These are phyloP conservation scores for Colletotrichum sansevieriae DNA, from an alignment of 2,329 filamentous ascomycete species.

Conservation along the genomic window DNA sequence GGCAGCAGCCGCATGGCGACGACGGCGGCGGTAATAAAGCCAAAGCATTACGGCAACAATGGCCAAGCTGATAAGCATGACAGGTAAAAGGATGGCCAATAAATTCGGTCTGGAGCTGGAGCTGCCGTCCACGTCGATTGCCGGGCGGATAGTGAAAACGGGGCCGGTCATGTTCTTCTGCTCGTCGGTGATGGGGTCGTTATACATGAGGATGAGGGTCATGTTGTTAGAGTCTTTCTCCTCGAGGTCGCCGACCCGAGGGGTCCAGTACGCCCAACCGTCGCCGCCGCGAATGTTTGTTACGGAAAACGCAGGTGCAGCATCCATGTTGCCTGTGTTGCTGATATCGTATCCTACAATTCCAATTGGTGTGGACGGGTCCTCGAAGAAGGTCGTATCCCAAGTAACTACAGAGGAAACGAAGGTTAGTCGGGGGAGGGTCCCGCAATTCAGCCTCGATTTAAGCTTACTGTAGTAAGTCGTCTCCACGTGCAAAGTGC, in stretches of 20 bases:
- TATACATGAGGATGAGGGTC: conserved; percentile 45
- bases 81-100: conserved; percentile 47
- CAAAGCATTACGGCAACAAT: conserved; percentile 44
- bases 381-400: conserved; percentile 47
- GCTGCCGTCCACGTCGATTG: conserved; percentile 4
- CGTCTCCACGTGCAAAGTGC: conserved; percentile 46
- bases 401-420: conserved; percentile 49
- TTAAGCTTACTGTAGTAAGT: conserved; percentile 51
- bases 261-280: conserved; percentile 49
- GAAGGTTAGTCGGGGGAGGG: conserved; percentile 10
- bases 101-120: conserved; percentile 37
- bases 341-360: conserved; percentile 42
- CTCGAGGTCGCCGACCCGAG: conserved; percentile 45
- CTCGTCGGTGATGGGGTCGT: conserved; percentile 40
- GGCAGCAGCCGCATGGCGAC: conserved; percentile 41
- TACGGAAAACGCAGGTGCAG: conserved; percentile 41
- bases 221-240: conserved; percentile 35
- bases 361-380: conserved; percentile 41
- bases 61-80: conserved; percentile 47
- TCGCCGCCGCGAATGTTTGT: conserved; percentile 42
- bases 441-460: conserved; percentile 1
- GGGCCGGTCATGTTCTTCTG: conserved; percentile 44
- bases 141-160: conserved; percentile 42
- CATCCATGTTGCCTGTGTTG: conserved; percentile 33
- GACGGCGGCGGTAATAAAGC: conserved; percentile 45